These are phyloP conservation scores for Leccinum subgranulosum DNA, from an alignment of 768 basidiomycete genomes.

Conservation along the genomic window DNA sequence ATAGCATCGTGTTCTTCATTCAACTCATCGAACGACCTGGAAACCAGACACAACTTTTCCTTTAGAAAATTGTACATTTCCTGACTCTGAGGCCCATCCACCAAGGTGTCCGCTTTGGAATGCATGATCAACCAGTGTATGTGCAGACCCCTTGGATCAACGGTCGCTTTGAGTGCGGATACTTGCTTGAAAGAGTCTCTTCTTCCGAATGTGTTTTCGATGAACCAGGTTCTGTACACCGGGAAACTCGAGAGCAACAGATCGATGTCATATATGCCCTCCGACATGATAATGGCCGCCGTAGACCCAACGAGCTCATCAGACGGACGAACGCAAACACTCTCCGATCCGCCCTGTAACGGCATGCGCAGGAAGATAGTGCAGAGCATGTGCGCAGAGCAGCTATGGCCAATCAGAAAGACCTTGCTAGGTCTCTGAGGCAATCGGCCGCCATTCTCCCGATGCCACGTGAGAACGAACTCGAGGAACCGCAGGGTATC, in stretches of 20 bases:
- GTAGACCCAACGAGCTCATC: conserved; percentile 38
- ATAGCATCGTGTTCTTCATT: conserved; percentile 55
- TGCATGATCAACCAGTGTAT: conserved; percentile 73
- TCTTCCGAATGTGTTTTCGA: conserved; percentile 59
- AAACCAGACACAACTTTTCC: conserved; percentile 25
- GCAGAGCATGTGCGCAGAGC: conserved; percentile 76
- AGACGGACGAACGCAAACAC: conserved; percentile 46
- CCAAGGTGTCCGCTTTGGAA: conserved; percentile 66
- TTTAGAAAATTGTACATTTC: conserved; percentile 56
- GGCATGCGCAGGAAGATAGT: conserved; percentile 62
- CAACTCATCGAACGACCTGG: conserved; percentile 39
- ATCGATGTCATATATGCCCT: conserved; percentile 79
- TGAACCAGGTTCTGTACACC: conserved; percentile 65
- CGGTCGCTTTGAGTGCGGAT: conserved; percentile 42
- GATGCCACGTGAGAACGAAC: conserved; percentile 49
- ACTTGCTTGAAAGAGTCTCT: conserved; percentile 45
- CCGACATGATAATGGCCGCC: conserved; percentile 61
- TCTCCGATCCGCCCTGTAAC: background rate
- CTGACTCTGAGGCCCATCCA: conserved; percentile 61
- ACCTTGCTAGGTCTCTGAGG: conserved; percentile 42
- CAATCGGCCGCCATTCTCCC: conserved; percentile 10
- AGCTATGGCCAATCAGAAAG: conserved; percentile 75
- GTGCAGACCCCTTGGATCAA: conserved; percentile 33
- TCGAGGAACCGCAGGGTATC: conserved; percentile 63
- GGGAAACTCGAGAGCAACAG: conserved; percentile 62